Evolutionary conservation across 2,329 filamentous ascomycete genomes (phyloP), one percentile per base, ranked within the genome.

Genomic region (Alternaria sp.): DNA sequence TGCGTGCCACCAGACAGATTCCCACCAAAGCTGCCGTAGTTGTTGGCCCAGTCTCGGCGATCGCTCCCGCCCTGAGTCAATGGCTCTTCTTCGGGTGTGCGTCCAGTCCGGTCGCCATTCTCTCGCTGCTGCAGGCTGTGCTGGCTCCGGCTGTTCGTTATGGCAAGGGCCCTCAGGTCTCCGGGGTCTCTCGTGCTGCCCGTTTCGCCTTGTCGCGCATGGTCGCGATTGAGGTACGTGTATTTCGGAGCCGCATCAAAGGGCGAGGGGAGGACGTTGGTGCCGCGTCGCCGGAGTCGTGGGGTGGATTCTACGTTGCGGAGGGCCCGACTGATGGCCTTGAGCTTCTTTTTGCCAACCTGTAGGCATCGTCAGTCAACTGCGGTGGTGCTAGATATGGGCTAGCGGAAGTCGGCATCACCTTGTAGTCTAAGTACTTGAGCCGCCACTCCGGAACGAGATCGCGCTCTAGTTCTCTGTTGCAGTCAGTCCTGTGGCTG

Each of bases 371-470:
- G 55, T 67, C 32, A 51, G 62, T 65, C 36, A 65, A 46, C 39
- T 18, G 8, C 20, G 28, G 53, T 54, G 44, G 53, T 54, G 44
- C 55, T 51, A 62, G 14, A 11, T 24, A 59, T 68, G n/a, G 44
- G 48, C 54, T 48, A 62, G 57, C 28, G 22, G 46, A 48, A n/a
- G 36, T 46, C 26, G 70, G 68, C 78, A 55, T 49, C 57, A 89
- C 89, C 85, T 96, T 97, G 84, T 98, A 98, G 80, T 97, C 88
- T 70, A 98, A 86, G 79, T 97, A 98, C 79, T 97, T 96, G 78
- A 89, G 87, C 73, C 91, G 88, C 94, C 94, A 98, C 87, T 98
- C 94, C 75, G 94, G 94, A 66, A 97, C 93, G 54, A 93, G 87
- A 72, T 96, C 91, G 74, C 91, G 87, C 75, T 97, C 92, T 64